Conservation (phyloP, 2,329 filamentous ascomycete genomes). For the Elsinoe fawcettii region DNA sequence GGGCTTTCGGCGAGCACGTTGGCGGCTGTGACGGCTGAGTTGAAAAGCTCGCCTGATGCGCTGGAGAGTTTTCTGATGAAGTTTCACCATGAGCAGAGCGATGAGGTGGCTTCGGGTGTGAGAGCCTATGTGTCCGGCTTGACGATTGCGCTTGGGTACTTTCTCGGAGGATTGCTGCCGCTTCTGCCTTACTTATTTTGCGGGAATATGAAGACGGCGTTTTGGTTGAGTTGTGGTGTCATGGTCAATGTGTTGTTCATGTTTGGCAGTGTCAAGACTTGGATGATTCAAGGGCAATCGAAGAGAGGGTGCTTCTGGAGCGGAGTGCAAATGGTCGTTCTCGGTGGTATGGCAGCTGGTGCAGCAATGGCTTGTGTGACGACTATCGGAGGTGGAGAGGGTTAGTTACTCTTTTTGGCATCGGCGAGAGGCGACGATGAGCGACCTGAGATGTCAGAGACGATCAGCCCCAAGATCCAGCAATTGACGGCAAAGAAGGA, state of each 20-base stretch:
- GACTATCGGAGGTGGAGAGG: neutral
- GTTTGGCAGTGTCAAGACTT: slow-evolving; percentile 61
- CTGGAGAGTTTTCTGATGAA: slow-evolving; percentile 42
- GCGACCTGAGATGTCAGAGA: slow-evolving; percentile 51
- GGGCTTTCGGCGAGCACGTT: slow-evolving; percentile 31
- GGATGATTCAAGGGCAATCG: slow-evolving; percentile 37
- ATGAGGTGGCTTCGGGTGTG: slow-evolving; percentile 35
- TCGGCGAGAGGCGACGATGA: neutral
- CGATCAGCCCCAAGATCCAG: slow-evolving; percentile 76
- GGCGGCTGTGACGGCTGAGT: slow-evolving; percentile 19
- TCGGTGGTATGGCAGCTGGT: slow-evolving; percentile 58
- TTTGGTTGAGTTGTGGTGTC: slow-evolving; percentile 53
- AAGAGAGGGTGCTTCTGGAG: slow-evolving; percentile 15
- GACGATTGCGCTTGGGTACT: slow-evolving; percentile 62
- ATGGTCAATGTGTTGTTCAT: slow-evolving; percentile 54
- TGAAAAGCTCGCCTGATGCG: slow-evolving; percentile 23
- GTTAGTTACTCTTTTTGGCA: slow-evolving; percentile 10
- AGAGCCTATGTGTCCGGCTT: slow-evolving; percentile 48
- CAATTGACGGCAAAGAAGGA: slow-evolving; percentile 79
- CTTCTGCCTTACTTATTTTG: slow-evolving; percentile 62
- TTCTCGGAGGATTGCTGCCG: slow-evolving; percentile 63
- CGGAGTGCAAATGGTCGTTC: slow-evolving; percentile 57
- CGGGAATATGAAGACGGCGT: slow-evolving; percentile 36
- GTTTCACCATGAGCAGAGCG: slow-evolving; percentile 41
- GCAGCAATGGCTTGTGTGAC: slow-evolving; percentile 48